Conservation (phyloP, 2,329 filamentous ascomycete species). For the Talaromyces sp. region DNA sequence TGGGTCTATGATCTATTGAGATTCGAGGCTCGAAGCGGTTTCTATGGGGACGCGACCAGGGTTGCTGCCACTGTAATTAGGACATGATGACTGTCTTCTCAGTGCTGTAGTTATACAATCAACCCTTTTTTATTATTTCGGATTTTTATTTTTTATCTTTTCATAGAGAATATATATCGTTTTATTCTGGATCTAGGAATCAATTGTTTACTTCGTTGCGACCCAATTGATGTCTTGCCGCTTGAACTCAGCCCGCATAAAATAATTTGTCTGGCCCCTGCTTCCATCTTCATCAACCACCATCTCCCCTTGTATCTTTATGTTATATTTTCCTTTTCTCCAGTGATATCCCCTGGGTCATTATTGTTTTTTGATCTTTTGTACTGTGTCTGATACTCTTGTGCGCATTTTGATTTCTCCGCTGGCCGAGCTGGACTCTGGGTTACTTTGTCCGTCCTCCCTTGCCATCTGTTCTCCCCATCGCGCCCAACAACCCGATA, state of each 20-base stretch:
- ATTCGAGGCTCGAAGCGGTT: background rate
- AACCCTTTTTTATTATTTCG: background rate
- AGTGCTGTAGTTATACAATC: background rate
- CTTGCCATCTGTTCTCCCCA: background rate
- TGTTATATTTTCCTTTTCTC: background rate
- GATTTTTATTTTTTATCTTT: background rate
- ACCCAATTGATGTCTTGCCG: background rate
- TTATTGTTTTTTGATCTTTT: background rate
- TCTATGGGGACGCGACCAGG: conserved; percentile 2
- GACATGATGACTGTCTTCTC: background rate
- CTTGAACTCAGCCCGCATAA: conserved; percentile 4
- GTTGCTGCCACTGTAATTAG: conserved; percentile 6
- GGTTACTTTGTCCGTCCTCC: background rate
- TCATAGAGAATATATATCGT: no score
- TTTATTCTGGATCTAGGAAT: background rate
- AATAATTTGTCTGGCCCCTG: conserved; percentile 13
- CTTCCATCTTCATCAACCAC: conserved; percentile 2
- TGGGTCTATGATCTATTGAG: no score
- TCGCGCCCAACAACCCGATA: background rate
- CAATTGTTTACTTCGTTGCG: background rate
- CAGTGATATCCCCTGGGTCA: background rate
- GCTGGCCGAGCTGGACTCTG: conserved; percentile 9
- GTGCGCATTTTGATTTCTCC: conserved; percentile 5
- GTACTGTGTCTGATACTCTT: background rate
- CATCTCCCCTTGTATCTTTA: conserved; percentile 1